Percentiles rank a stretch among this genome's conserved stretches.
Conservation (phyloP, 805 yeast species). For the Metschnikowia arizonensis region DNA sequence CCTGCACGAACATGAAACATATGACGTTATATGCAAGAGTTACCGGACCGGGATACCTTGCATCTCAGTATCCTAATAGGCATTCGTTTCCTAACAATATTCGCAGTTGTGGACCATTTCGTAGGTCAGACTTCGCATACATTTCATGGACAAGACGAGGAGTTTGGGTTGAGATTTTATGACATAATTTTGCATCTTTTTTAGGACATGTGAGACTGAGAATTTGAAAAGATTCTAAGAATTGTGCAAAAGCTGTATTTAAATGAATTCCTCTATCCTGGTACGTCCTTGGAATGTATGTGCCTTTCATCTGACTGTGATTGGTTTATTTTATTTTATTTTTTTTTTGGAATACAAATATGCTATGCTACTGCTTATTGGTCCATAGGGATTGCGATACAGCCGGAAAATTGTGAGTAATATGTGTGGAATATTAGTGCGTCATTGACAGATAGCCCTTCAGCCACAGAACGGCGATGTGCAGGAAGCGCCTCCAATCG, state of each 20-base stretch:
- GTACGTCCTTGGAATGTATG: background rate
- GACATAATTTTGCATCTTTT: background rate
- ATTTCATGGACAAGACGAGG: background rate
- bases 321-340: too few species aligned
- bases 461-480: background rate
- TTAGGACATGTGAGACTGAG: background rate
- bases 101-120: background rate
- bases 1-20: too few species aligned
- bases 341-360: too few species aligned
- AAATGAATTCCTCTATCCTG: background rate
- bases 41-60: too few species aligned
- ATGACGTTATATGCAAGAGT: too few species aligned
- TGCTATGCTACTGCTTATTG: background rate
- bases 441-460: background rate
- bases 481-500: background rate
- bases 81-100: too few species aligned
- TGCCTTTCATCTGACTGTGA: too few species aligned
- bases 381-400: background rate
- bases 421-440: background rate
- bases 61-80: too few species aligned
- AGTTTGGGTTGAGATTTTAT: too few species aligned
- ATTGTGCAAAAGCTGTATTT: background rate
- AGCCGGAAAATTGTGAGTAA: background rate
- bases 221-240: background rate
- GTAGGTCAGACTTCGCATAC: background rate